A percentile compares a stretch with the other conserved stretches of the same genome.
These are phyloP conservation scores for Hymenochaete sp. DNA, from an alignment of 1,284 basidiomycete species.

Conservation along the genomic window DNA sequence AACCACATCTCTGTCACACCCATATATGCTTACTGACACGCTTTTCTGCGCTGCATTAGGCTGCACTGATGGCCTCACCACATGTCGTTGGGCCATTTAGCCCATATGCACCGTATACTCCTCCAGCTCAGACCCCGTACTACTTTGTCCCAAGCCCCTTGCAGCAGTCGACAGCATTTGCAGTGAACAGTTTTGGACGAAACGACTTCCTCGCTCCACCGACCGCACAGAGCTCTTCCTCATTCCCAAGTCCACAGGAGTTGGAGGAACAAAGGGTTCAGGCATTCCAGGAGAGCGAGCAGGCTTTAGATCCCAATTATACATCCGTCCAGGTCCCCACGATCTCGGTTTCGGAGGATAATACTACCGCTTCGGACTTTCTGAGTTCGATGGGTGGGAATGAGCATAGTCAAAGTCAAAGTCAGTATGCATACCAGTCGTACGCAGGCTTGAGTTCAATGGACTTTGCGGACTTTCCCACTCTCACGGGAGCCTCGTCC, in stretches of 20 bases:
- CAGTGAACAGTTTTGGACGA: neutral
- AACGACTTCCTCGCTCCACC: constrained; percentile 10
- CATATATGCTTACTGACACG: neutral
- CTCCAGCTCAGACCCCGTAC: neutral
- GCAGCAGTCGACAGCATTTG: constrained; percentile 4
- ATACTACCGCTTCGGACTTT: too few relatives aligned
- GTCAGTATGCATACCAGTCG: too few relatives aligned
- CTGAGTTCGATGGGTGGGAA: too few relatives aligned
- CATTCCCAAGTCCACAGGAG: constrained; percentile 4
- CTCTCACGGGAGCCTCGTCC: neutral
- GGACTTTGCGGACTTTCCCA: constrained; percentile 5
- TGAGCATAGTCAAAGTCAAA: too few relatives aligned
- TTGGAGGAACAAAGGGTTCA: too few relatives aligned
- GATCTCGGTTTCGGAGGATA: constrained; percentile 1
- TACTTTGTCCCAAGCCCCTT: constrained; percentile 6
- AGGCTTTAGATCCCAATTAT: constrained; percentile 2
- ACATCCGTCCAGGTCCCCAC: neutral
- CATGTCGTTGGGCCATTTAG: too few relatives aligned
- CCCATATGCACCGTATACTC: constrained; percentile 8
- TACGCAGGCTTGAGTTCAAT: constrained; percentile 10
- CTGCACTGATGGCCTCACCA: constrained; percentile 16
- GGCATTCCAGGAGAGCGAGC: too few relatives aligned
- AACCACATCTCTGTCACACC: neutral
- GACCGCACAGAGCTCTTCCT: constrained; percentile 7
- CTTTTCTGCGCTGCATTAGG: constrained; percentile 4